These are phyloP conservation scores for Populus euphratica DNA, from an alignment of 345 rosid genomes.

Conservation along the genomic window DNA sequence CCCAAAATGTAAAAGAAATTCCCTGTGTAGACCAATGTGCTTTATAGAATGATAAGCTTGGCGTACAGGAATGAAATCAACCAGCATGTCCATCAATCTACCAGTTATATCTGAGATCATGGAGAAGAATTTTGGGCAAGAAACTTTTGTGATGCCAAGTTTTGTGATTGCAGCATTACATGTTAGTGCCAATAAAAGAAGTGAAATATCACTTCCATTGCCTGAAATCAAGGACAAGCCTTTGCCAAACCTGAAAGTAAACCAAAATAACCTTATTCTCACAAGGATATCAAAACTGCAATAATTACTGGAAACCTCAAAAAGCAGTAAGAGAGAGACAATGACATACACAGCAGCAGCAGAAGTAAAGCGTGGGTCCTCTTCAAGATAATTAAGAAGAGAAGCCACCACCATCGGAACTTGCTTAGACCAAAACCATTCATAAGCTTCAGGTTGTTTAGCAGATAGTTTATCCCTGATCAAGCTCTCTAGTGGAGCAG, in stretches of 20 bases:
- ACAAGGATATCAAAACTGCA: constrained; percentile 13
- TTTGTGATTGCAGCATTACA: constrained; percentile 78
- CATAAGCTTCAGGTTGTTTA: constrained; percentile 68
- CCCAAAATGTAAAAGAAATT: constrained; percentile 93
- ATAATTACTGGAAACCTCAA: not conserved
- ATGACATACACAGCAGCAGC: constrained; percentile 55
- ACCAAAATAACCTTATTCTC: constrained; percentile 15
- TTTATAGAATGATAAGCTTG: constrained; percentile 64
- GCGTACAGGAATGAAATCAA: constrained; percentile 63
- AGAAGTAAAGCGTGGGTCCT: constrained; percentile 53
- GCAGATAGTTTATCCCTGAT: constrained; percentile 77
- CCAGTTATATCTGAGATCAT: constrained; percentile 70
- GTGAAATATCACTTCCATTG: constrained; percentile 60
- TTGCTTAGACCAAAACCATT: constrained; percentile 82
- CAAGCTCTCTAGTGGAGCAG: constrained; percentile 74
- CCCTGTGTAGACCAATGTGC: constrained; percentile 73
- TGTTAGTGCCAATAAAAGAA: constrained; percentile 72
- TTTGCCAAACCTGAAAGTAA: constrained; percentile 46
- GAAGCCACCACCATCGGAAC: constrained; percentile 57
- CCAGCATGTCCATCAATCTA: constrained; percentile 82
- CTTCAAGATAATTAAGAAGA: constrained; percentile 64
- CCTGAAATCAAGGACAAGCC: constrained; percentile 45
- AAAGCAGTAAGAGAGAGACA: constrained; percentile 13
- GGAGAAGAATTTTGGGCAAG: constrained; percentile 66
- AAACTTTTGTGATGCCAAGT: constrained; percentile 84